Evolutionary conservation across 345 rosid genomes (phyloP).

Genomic region (Cardamine chenopodiifolia): DNA sequence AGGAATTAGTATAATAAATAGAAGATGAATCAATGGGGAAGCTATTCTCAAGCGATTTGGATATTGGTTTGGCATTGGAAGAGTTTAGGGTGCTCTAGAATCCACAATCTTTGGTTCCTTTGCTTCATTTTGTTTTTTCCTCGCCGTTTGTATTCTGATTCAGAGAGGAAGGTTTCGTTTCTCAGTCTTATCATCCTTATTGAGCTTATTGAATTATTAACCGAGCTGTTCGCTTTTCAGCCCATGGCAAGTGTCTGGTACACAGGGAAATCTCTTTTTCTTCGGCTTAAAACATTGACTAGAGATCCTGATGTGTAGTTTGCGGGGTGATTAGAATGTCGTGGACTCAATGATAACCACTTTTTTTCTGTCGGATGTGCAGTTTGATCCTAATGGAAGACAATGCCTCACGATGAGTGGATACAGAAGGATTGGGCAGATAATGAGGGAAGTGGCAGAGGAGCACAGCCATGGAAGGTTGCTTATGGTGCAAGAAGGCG

Average conservation of each 20-base stretch:
- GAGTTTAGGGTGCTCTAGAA: no score
- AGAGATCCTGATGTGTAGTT: background rate
- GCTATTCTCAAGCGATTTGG: no score
- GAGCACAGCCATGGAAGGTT: constrained; percentile 59
- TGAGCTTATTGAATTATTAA: background rate
- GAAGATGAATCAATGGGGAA: no score
- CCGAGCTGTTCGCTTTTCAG: background rate
- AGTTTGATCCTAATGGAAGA: constrained; percentile 96
- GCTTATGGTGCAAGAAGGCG: constrained; percentile 92
- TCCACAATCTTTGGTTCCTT: background rate
- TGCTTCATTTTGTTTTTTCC: background rate
- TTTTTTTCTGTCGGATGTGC: constrained; percentile 15
- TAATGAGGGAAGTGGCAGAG: constrained; percentile 51
- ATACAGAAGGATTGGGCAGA: constrained; percentile 66
- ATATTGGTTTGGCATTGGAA: no score
- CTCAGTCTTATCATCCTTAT: background rate
- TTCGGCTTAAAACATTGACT: background rate
- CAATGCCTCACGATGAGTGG: constrained; percentile 85
- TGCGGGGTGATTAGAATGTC: background rate
- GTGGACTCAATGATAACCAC: background rate
- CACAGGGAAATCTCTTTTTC: background rate
- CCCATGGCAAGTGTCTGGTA: background rate
- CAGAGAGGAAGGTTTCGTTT: background rate
- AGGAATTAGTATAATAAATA: no score
- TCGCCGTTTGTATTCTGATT: background rate